A percentile compares a stretch with the other conserved stretches of the same genome.
Evolutionary conservation across 257 asterid species (phyloP).

Genomic region (Fraxinus cuspidata): DNA sequence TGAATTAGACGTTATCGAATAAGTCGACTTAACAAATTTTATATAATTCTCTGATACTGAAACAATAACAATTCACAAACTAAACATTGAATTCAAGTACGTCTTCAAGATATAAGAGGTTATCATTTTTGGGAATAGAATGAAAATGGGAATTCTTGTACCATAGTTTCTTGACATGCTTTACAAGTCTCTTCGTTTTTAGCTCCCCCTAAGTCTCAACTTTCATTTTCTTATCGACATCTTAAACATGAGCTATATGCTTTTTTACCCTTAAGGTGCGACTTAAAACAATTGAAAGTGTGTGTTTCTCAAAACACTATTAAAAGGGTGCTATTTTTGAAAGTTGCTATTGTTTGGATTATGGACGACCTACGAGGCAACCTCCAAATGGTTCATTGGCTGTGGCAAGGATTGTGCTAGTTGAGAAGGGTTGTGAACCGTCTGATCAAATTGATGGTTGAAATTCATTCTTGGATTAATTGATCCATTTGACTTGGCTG

Average conservation of each 20-base stretch:
- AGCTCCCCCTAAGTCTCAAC: not conserved
- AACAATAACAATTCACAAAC: not conserved
- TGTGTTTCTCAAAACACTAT: slow-evolving; percentile 24
- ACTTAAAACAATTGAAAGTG: slow-evolving; percentile 34
- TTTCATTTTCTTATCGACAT: not conserved
- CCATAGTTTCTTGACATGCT: not conserved
- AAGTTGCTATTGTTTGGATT: too few relatives aligned
- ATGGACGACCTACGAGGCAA: too few relatives aligned
- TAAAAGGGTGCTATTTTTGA: too few relatives aligned
- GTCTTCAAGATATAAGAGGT: not conserved
- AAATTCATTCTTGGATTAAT: too few relatives aligned
- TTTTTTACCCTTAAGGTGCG: slow-evolving; percentile 50
- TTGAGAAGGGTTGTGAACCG: too few relatives aligned
- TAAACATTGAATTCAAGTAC: not conserved
- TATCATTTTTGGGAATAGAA: too few relatives aligned
- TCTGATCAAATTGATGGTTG: too few relatives aligned
- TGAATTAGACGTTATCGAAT: not conserved
- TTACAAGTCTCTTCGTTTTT: not conserved
- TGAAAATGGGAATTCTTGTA: not conserved
- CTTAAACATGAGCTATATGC: slow-evolving; percentile 29
- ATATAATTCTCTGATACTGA: too few relatives aligned
- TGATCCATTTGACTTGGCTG: too few relatives aligned
- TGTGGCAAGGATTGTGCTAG: too few relatives aligned
- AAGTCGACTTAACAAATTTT: not conserved
- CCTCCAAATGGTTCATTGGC: too few relatives aligned